A percentile compares a stretch with the other conserved stretches of the same genome.
phyloP scores from a whole-genome alignment of 2,329 filamentous ascomycete species.

The Purpureocillium lavendulum region DNA sequence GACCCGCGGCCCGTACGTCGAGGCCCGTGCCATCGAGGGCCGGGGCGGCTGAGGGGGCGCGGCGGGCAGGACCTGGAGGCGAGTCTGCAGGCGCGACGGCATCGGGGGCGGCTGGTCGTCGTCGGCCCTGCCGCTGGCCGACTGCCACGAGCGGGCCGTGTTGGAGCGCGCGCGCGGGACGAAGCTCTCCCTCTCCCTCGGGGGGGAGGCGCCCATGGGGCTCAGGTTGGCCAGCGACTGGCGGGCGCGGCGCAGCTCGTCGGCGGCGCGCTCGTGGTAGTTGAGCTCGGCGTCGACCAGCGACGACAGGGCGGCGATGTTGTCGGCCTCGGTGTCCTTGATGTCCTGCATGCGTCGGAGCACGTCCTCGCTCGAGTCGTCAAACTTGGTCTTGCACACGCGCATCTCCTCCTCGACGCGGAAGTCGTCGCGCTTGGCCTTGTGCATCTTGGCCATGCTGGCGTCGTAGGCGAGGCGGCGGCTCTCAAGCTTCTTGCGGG shows the following conservation, averaged over 20 bases:
- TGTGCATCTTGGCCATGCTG: conserved; percentile 82
- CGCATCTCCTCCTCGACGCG: conserved; percentile 87
- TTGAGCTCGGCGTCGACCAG: conserved; percentile 86
- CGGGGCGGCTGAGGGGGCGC: conserved; percentile 24
- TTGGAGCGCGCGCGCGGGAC: conserved; percentile 35
- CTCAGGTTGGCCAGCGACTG: conserved; percentile 32
- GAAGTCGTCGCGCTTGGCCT: conserved; percentile 90
- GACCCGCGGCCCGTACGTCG: conserved; percentile 27
- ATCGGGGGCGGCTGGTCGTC: conserved; percentile 14
- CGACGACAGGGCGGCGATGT: conserved; percentile 65
- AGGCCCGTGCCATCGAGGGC: conserved; percentile 26
- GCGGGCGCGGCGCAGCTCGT: conserved; percentile 59
- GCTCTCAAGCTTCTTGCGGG: conserved; percentile 90
- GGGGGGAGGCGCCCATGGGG: conserved; percentile 5
- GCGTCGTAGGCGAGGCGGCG: conserved; percentile 87
- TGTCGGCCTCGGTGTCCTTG: conserved; percentile 82
- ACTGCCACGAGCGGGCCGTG: conserved; percentile 37
- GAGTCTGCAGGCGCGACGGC: conserved; percentile 28
- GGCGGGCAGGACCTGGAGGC: conserved; percentile 17
- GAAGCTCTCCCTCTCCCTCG: conserved; percentile 7
- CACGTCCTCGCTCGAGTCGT: conserved; percentile 90
- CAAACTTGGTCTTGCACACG: conserved; percentile 88
- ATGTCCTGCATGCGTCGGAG: conserved; percentile 91
- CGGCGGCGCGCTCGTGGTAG: conserved; percentile 84
- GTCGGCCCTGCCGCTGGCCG: conserved; percentile 22